Conservation (phyloP, 371 early-diverging fungal species). For the Rhizopus delemar region DNA sequence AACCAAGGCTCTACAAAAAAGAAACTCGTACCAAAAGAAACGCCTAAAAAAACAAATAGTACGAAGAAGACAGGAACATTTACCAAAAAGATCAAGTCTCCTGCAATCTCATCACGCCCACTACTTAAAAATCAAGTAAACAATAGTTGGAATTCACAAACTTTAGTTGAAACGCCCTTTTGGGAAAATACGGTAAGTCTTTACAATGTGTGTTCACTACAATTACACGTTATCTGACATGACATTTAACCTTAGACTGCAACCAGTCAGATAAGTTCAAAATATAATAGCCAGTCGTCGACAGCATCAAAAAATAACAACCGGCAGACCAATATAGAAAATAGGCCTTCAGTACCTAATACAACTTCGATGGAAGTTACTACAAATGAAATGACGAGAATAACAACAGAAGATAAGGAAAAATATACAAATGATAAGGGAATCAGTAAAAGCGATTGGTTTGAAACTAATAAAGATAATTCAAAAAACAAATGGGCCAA, state of each 20-base stretch:
- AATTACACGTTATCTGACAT: not conserved
- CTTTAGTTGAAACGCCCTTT: slow-evolving; percentile 31
- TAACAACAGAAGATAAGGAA: too few relatives aligned
- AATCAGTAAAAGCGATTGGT: not conserved
- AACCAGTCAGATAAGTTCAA: too few relatives aligned
- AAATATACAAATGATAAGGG: not conserved
- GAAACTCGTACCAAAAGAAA: slow-evolving; percentile 5
- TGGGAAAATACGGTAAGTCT: slow-evolving; percentile 26
- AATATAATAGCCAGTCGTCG: too few relatives aligned
- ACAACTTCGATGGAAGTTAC: too few relatives aligned
- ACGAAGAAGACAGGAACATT: not conserved
- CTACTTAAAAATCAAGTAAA: not conserved
- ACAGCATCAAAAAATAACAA: too few relatives aligned
- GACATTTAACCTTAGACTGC: too few relatives aligned
- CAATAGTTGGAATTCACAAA: slow-evolving; percentile 20
- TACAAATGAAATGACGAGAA: too few relatives aligned
- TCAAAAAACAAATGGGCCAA: not conserved
- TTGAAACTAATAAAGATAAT: not conserved
- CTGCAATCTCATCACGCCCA: not conserved
- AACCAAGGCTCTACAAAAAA: slow-evolving; percentile 31
- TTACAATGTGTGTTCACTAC: not conserved
- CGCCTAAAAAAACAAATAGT: slow-evolving; percentile 2
- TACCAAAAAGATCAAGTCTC: not conserved
- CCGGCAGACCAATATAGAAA: too few relatives aligned
- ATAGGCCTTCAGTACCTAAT: too few relatives aligned